These are phyloP conservation scores for Candida caryicola DNA, from an alignment of 805 yeast species.

Conservation along the genomic window DNA sequence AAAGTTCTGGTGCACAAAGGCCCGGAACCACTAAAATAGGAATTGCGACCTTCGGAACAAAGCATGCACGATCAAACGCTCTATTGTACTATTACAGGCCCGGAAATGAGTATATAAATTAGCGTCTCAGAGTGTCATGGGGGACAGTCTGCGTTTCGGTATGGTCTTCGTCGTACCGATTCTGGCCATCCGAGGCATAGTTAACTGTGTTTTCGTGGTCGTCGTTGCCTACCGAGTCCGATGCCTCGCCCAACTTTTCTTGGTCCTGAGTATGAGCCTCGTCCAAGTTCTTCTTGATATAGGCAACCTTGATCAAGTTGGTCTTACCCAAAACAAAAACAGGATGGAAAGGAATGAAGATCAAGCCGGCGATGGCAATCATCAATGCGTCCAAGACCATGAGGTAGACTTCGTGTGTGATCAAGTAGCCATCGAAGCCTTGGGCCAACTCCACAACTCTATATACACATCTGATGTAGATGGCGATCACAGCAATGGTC, in stretches of 20 bases:
- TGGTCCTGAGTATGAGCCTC: conserved; percentile 9
- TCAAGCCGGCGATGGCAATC: conserved; percentile 35
- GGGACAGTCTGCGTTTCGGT: background rate
- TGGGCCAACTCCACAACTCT: conserved; percentile 40
- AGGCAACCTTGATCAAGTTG: conserved; percentile 24
- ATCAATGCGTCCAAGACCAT: conserved; percentile 39
- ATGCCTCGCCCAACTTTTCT: background rate
- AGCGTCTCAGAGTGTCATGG: too few species aligned
- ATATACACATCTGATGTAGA: conserved; percentile 34
- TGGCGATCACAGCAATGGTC: conserved; percentile 28
- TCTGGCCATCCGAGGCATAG: background rate
- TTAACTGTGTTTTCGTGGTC: too few species aligned
- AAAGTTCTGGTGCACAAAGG: background rate
- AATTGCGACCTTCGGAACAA: too few species aligned
- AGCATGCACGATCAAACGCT: too few species aligned
- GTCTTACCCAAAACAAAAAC: conserved; percentile 30
- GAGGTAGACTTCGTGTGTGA: conserved; percentile 34
- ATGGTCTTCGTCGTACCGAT: background rate
- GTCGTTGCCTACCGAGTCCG: background rate
- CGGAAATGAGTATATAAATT: too few species aligned
- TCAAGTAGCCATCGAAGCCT: conserved; percentile 37
- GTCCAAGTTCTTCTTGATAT: conserved; percentile 26
- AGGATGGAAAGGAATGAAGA: conserved; percentile 41
- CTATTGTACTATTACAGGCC: too few species aligned
- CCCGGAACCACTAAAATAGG: background rate